Percentiles rank a stretch among this genome's conserved stretches.
Evolutionary conservation across 1,139 yeast species (phyloP).

Genomic region (Debaryomycetaceae sp.): DNA sequence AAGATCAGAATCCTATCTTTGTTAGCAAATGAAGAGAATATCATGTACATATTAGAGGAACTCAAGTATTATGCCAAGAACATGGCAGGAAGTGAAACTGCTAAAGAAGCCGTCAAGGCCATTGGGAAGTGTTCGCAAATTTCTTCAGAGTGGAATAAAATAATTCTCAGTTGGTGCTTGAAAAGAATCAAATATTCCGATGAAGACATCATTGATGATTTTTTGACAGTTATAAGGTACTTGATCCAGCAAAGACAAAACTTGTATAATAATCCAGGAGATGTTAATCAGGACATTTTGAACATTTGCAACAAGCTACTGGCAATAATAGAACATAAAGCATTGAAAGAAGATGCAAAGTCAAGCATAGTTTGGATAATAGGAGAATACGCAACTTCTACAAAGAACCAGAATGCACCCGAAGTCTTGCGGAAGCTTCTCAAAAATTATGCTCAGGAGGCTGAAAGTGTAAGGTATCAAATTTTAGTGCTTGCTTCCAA

Average conservation of each 20-base stretch:
- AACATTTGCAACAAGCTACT: constrained; percentile 40
- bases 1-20: constrained; percentile 67
- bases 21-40: constrained; percentile 52
- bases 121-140: constrained; percentile 50
- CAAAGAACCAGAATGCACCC: constrained; percentile 55
- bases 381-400: constrained; percentile 67
- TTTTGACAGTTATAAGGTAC: constrained; percentile 66
- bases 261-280: constrained; percentile 17
- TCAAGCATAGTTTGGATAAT: constrained; percentile 89
- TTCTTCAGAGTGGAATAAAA: constrained; percentile 32
- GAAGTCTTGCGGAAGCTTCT: constrained; percentile 68
- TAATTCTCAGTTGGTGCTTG: constrained; percentile 42
- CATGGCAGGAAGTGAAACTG: constrained; percentile 25
- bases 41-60: constrained; percentile 57
- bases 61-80: constrained; percentile 61
- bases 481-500: constrained; percentile 74
- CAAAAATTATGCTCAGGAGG: constrained; percentile 55
- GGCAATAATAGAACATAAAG: constrained; percentile 22
- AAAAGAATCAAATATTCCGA: constrained; percentile 25
- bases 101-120: constrained; percentile 57
- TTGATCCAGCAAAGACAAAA: constrained; percentile 58
- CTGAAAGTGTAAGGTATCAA: constrained; percentile 63
- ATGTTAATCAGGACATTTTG: constrained; percentile 24
- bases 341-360: constrained; percentile 53
- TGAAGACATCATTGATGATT: constrained; percentile 48